phyloP scores from a whole-genome alignment of 169 alveolate species.

The Eimeria mitis region DNA sequence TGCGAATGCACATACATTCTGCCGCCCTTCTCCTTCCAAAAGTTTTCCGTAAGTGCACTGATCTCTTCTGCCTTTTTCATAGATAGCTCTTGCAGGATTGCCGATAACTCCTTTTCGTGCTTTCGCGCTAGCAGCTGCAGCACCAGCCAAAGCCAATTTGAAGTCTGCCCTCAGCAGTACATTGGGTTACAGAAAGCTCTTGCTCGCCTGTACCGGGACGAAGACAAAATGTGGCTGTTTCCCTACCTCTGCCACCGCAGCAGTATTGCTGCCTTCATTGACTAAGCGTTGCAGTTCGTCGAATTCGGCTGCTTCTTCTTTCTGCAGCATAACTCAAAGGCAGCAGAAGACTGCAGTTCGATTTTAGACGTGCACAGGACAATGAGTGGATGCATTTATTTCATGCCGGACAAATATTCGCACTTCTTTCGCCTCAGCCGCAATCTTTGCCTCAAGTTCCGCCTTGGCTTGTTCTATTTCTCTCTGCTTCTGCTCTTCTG shows the following conservation, averaged over 20 bases:
- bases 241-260: conserved; percentile 66
- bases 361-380: background rate
- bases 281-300: conserved; percentile 56
- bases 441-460: conserved; percentile 39
- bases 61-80: conserved; percentile 62
- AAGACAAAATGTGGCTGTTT: background rate
- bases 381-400: background rate
- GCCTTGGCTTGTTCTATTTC: conserved; percentile 47
- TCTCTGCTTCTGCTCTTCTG: conserved; percentile 47
- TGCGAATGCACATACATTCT: conserved; percentile 17
- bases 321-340: background rate
- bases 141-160: background rate
- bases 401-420: background rate
- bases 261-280: conserved; percentile 36
- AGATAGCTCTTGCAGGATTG: conserved; percentile 58
- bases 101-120: conserved; percentile 5
- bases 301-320: conserved; percentile 21
- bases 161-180: background rate
- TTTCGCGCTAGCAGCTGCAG: conserved; percentile 70
- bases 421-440: conserved; percentile 34
- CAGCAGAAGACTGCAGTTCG: background rate
- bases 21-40: conserved; percentile 62
- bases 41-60: conserved; percentile 38
- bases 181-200: background rate
- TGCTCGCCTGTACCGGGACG: background rate